These are phyloP conservation scores for sorghum (Sorghum bicolor) DNA, from an alignment of 176 grass and related monocot genomes.

Conservation along the genomic window DNA sequence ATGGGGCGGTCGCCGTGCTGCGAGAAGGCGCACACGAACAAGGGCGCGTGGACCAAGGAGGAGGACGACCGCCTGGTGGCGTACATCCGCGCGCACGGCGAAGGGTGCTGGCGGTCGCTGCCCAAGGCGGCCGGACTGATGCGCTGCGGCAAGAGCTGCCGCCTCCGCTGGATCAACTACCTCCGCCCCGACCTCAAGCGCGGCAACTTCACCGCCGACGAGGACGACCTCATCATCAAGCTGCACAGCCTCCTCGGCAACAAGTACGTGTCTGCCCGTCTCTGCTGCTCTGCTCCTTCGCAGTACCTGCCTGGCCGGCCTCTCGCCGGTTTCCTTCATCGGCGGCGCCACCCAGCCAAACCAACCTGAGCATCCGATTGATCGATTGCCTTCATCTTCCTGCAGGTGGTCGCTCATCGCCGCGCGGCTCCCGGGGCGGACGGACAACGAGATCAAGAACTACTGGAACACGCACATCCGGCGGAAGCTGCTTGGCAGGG, in stretches of 20 bases:
- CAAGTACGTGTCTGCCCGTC: conserved; percentile 33
- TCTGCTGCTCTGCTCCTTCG: too few species aligned
- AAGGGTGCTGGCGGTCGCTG: conserved; percentile 82
- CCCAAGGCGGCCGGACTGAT: conserved; percentile 68
- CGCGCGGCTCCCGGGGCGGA: conserved; percentile 64
- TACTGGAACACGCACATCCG: conserved; percentile 98
- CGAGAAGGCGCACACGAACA: conserved; percentile 95
- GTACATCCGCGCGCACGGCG: conserved; percentile 63
- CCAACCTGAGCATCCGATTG: background rate
- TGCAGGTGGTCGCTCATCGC: conserved; percentile 92
- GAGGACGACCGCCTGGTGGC: conserved; percentile 75
- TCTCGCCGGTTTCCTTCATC: too few species aligned
- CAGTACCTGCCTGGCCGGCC: too few species aligned
- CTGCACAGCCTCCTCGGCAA: conserved; percentile 84
- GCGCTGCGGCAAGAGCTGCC: conserved; percentile 99
- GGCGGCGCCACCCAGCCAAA: background rate
- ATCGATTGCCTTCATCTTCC: background rate
- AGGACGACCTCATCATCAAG: conserved; percentile 89
- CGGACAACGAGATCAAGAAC: conserved; percentile 99
- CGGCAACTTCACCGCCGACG: conserved; percentile 86
- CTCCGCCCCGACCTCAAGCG: conserved; percentile 98
- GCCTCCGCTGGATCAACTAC: conserved; percentile 99
- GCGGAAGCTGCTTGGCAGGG: conserved; percentile 54
- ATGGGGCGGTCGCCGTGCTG: conserved; percentile 92
- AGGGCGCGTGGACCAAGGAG: conserved; percentile 92